Evolutionary conservation across 2,329 filamentous ascomycete species (phyloP).

Genomic region (Neophaeococcomyces mojaviensis): DNA sequence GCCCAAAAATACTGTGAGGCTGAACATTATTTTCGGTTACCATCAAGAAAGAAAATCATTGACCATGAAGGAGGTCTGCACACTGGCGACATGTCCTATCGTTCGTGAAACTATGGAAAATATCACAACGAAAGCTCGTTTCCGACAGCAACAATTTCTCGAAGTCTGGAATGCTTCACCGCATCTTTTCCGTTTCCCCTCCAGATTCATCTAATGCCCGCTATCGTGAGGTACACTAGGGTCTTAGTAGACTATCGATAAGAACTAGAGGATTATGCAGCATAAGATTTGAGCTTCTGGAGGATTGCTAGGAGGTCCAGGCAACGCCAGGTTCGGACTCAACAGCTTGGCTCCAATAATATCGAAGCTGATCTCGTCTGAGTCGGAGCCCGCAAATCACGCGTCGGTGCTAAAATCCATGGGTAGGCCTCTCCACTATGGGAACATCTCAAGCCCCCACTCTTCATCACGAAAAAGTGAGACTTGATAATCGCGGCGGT

Average conservation of each 20-base stretch:
- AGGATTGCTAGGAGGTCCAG: neutral
- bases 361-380: neutral
- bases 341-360: constrained; percentile 6
- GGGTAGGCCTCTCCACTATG: neutral
- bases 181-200: neutral
- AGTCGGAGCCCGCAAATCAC: constrained; percentile 8
- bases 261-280: neutral
- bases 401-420: constrained; percentile 5
- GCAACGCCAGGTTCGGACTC: constrained; percentile 2
- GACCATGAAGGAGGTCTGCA: neutral
- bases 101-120: too few relatives aligned
- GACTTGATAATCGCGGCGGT: constrained; percentile 1
- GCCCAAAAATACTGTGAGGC: constrained; percentile 4
- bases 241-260: constrained; percentile 2
- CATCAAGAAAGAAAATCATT: too few relatives aligned
- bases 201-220: neutral
- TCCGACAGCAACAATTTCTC: too few relatives aligned
- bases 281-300: neutral
- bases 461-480: constrained; percentile 5
- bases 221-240: neutral
- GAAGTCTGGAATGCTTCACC: neutral
- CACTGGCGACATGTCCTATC: too few relatives aligned
- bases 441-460: constrained; percentile 1
- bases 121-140: too few relatives aligned
- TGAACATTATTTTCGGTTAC: too few relatives aligned